Base-by-base conservation (phyloP, 2,329 filamentous ascomycete species). In the Arthrobotrys conoides region DNA sequence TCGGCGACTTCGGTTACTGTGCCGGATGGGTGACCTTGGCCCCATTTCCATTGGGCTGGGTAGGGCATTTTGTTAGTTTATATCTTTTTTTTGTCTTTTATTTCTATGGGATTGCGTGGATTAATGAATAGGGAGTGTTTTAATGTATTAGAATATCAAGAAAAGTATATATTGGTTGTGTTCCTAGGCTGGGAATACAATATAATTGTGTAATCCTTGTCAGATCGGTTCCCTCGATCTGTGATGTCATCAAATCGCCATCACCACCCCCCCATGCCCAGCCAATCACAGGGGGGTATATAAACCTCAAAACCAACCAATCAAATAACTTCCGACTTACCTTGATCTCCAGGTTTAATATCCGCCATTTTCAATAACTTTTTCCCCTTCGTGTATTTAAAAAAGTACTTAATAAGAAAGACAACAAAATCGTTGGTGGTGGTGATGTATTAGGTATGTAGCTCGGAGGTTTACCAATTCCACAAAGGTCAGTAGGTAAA, bases 11-110 rank as follows among this genome's bases (percentile, higher is more conserved):
- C 88, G 80, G 86, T 86, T 70, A 89, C 89, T 53, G 86, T 88
- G 76, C 90, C 90, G 65, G 85, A 85, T 0, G 90, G 89, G 22
- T 87, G 84, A 71, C 87, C 86, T 72, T 86, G 85, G 73, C 86
- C 86, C 89, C 89, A 91, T 82, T 87, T 86, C 90, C 89, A 91
- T 75, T 89, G 89, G 82, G 91, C 90, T 41, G 53, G 51, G n/a
- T 33, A 33, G 0, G 51, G 53, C 33, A 59, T 59, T 30, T 30
- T 57, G 8, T 59, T 41, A 38, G 53, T 59, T 38, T 64, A 48
- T 49, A 33, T 48, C 3, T 48, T 48, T 8, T 22, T 48, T 20
- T 8, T 48, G 12, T 36, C 9, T 36, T 36, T 12, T 36, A 12
- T 36, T 30, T 30, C 8, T 30, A 30, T 30, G 27, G 27, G 27